A percentile compares a stretch with the other conserved stretches of the same genome.
Evolutionary conservation across 257 asterid genomes (phyloP).

Genomic region (Ehretia macrophylla): DNA sequence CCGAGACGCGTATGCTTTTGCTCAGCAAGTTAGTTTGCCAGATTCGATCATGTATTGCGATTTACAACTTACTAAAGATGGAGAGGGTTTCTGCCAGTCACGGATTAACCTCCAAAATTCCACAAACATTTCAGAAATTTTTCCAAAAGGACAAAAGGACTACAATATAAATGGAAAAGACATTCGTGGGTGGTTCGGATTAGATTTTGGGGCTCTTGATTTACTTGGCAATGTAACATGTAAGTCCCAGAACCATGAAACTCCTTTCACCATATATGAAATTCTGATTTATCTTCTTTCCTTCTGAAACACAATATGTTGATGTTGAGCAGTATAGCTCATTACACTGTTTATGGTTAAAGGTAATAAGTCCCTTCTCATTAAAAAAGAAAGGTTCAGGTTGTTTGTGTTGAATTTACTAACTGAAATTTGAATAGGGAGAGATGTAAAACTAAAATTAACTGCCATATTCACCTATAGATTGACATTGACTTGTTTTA

Average conservation of each 20-base stretch:
- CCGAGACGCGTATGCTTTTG: conserved; percentile 33
- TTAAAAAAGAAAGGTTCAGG: no score
- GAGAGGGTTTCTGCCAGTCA: conserved; percentile 49
- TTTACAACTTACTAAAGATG: conserved; percentile 65
- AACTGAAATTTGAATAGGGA: background rate
- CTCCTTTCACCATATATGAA: background rate
- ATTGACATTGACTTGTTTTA: background rate
- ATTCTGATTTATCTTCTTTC: no score
- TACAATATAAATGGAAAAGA: conserved; percentile 57
- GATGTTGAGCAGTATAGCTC: no score
- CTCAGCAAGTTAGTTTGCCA: conserved; percentile 32
- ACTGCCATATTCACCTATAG: no score
- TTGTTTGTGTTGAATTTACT: no score
- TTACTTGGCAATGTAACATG: conserved; percentile 42
- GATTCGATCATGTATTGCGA: conserved; percentile 67
- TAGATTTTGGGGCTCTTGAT: conserved; percentile 42
- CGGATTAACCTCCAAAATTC: conserved; percentile 52
- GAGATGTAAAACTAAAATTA: no score
- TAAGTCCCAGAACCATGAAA: conserved; percentile 21
- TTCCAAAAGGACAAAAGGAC: conserved; percentile 44
- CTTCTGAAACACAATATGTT: no score
- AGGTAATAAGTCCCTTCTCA: no score
- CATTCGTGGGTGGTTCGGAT: conserved; percentile 63
- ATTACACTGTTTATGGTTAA: no score
- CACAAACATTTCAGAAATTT: conserved; percentile 35